Base-by-base conservation (phyloP, 78 protist species). In the Dictyostelium brefeldianum region DNA sequence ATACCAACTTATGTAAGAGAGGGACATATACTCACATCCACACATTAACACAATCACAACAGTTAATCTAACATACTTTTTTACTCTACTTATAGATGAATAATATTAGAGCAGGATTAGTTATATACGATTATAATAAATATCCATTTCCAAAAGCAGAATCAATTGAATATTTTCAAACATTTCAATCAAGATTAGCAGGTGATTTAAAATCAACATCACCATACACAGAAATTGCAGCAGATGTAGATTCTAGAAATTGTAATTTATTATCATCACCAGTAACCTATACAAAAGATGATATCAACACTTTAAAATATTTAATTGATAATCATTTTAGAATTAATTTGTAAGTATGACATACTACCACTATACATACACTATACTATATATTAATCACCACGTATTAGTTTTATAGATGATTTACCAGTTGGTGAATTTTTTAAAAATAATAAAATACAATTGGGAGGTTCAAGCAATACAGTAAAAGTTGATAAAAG, bases 361-460 rank as follows among this genome's bases (percentile, higher is more conserved):
- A 10, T 27, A 36, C n/a, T n/a, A n/a, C n/a, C n/a, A n/a, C n/a
- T n/a, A n/a, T n/a, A n/a, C n/a, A 3, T 17, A 22, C 2, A 64
- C 41, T 20, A 4, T 11, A 41, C n/a, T 27, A 47, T 27, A 15
- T 14, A 78, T 1, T 36, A 36, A 1, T 5, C 59, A 47, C 53
- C 2, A 17, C 4, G 14, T 48, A 18, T n/a, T 48, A 87, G 93
- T 20, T 87, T 75, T 87, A 43, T 87, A 17, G 93, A 87, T 50
- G 93, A 54, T 31, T 77, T 87, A 36, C 93, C 93, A 36, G 50
- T 77, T 47, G 93, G 85, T 27, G 84, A 87, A 14, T 27, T 25
- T 10, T 54, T 22, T 18, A 17, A 48, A 31, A 17, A 67, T 17
- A 67, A 67, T 31, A 67, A 17, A 31, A 29, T 67, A 51, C n/a